A percentile compares a stretch with the other conserved stretches of the same genome.
phyloP scores from a whole-genome alignment of 495 filamentous ascomycete genomes.

The Penicillium argentinense region DNA sequence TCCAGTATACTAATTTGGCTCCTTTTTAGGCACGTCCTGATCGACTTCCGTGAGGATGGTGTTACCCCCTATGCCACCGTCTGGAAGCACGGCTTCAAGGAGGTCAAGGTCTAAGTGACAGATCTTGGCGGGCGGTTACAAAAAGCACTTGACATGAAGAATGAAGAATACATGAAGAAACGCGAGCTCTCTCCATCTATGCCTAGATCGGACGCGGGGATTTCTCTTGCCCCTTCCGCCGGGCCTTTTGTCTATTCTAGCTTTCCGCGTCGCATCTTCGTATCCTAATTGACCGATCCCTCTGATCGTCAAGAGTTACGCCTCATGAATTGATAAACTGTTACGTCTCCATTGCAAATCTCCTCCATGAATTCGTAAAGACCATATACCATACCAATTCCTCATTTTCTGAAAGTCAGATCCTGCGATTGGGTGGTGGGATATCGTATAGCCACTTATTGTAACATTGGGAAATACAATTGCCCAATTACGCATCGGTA shows the following conservation, averaged over 20 bases:
- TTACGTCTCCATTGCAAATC: constrained; percentile 23
- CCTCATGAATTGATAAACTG: constrained; percentile 45
- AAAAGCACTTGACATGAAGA: constrained; percentile 34
- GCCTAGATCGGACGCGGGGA: constrained; percentile 16
- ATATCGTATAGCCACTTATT: too few relatives aligned
- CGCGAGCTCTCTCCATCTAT: constrained; percentile 22
- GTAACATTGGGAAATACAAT: too few relatives aligned
- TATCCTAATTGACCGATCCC: constrained; percentile 34
- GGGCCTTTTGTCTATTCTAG: constrained; percentile 24
- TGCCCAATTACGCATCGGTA: too few relatives aligned
- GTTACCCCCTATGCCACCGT: constrained; percentile 82
- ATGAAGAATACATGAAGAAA: constrained; percentile 25
- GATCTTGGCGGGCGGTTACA: constrained; percentile 14
- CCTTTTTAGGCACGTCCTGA: constrained; percentile 72
- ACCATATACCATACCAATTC: too few relatives aligned
- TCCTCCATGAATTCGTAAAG: too few relatives aligned
- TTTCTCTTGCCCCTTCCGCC: constrained; percentile 11
- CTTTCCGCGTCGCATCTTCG: constrained; percentile 30
- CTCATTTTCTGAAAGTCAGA: too few relatives aligned
- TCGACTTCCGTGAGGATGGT: constrained; percentile 97
- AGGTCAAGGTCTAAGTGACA: constrained; percentile 83
- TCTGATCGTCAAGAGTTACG: constrained; percentile 39
- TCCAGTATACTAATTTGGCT: background rate
- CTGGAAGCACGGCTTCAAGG: constrained; percentile 93
- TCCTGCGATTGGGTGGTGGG: too few relatives aligned